These are phyloP conservation scores for Penicillium canescens DNA, from an alignment of 495 filamentous ascomycete genomes.

Conservation along the genomic window DNA sequence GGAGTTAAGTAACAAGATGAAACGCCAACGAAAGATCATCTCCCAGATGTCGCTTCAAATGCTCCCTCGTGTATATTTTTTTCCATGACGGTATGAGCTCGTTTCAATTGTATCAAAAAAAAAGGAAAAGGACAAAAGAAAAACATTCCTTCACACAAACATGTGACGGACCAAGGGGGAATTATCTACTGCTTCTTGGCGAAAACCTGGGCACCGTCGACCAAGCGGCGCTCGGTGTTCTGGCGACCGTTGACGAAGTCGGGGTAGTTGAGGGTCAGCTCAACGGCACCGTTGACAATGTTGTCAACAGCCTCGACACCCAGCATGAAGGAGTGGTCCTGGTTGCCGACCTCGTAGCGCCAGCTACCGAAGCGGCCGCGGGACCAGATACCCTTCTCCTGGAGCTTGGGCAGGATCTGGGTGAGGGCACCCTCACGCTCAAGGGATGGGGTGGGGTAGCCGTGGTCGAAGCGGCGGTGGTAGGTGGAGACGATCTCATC, in stretches of 20 bases:
- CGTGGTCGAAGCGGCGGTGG: conserved; percentile 98
- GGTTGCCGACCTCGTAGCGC: conserved; percentile 97
- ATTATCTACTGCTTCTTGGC: conserved; percentile 49
- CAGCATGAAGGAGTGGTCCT: conserved; percentile 98
- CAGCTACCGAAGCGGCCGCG: conserved; percentile 97
- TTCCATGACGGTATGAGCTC: conserved; percentile 25
- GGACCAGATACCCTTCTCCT: conserved; percentile 88
- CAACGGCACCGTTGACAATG: conserved; percentile 90
- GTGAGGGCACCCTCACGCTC: conserved; percentile 95
- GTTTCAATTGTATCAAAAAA: conserved; percentile 26
- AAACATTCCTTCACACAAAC: conserved; percentile 2
- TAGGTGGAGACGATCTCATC: conserved; percentile 99
- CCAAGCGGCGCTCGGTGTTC: conserved; percentile 85
- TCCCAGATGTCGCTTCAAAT: conserved; percentile 36
- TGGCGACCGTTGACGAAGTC: conserved; percentile 94
- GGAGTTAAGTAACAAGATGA: conserved; percentile 27
- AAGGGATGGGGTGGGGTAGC: conserved; percentile 92
- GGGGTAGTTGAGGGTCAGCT: conserved; percentile 97
- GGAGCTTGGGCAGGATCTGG: conserved; percentile 87
- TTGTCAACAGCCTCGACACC: conserved; percentile 96
- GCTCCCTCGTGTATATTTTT: conserved; percentile 28
- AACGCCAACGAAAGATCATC: conserved; percentile 35
- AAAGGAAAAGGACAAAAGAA: conserved; percentile 1
- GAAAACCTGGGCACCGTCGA: conserved; percentile 71
- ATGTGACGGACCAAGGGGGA: conserved; percentile 6